phyloP scores from a whole-genome alignment of 352 stramenopile genomes.

The Pythium dissimile region DNA sequence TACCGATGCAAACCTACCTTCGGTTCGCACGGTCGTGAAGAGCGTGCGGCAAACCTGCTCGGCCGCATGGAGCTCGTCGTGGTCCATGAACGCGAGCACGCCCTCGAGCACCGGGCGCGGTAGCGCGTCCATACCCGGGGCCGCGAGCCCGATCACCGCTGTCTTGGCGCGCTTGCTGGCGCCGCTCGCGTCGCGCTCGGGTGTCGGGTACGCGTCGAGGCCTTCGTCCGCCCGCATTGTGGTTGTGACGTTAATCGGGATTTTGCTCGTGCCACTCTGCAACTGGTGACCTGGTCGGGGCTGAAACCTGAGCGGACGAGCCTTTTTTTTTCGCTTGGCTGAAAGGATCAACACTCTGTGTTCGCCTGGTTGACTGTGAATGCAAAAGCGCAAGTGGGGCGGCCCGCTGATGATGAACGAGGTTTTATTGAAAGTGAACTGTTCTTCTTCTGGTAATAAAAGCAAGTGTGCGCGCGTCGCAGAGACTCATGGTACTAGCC shows the following conservation, averaged over 20 bases:
- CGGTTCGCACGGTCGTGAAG: constrained; percentile 4
- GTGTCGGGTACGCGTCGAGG: not conserved
- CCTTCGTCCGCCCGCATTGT: constrained; percentile 4
- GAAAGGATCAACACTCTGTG: too few relatives aligned
- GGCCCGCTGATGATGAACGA: too few relatives aligned
- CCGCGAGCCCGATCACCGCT: not conserved
- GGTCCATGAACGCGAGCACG: constrained; percentile 28
- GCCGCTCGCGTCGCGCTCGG: not conserved
- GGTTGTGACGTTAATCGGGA: not conserved
- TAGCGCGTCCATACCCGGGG: constrained; percentile 9
- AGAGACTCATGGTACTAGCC: too few relatives aligned
- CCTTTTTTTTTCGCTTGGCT: too few relatives aligned
- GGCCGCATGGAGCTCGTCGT: constrained; percentile 25
- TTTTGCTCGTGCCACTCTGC: too few relatives aligned
- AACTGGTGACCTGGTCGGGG: too few relatives aligned
- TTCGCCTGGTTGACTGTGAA: too few relatives aligned
- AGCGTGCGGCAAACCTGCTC: constrained; percentile 20
- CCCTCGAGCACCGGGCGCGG: constrained; percentile 24
- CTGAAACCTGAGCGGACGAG: too few relatives aligned
- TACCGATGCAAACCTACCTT: constrained; percentile 19
- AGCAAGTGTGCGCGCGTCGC: too few relatives aligned
- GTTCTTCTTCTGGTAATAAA: too few relatives aligned
- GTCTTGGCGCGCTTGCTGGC: constrained; percentile 5
- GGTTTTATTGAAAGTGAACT: too few relatives aligned
- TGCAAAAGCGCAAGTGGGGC: too few relatives aligned